A percentile compares a stretch with the other conserved stretches of the same genome.
phyloP scores from a whole-genome alignment of 2,329 filamentous ascomycete species.

The Talaromyces sp. region DNA sequence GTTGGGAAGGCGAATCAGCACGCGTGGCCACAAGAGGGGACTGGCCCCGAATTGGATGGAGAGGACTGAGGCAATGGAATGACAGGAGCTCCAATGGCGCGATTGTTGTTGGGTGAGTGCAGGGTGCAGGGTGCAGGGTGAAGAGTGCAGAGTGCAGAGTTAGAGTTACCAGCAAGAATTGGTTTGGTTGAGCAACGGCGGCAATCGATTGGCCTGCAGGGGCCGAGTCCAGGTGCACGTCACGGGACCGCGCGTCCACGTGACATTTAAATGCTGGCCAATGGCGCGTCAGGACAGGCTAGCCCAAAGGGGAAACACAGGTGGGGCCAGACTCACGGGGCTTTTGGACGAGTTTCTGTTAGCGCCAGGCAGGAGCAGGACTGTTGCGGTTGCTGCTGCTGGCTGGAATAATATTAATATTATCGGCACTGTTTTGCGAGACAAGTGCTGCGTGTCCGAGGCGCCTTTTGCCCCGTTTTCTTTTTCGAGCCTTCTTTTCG shows the following conservation, averaged over 20 bases:
- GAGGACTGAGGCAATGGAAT: not conserved
- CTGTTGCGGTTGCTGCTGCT: not conserved
- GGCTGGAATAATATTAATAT: not conserved
- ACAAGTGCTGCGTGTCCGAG: not conserved
- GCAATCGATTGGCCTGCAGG: constrained; percentile 1
- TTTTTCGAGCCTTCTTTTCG: not conserved
- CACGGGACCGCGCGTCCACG: constrained; percentile 7
- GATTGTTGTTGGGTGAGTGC: not conserved
- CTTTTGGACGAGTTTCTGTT: not conserved
- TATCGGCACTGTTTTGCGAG: not conserved
- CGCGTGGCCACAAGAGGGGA: constrained; percentile 7
- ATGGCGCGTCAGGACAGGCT: not conserved
- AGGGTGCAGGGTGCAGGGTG: not conserved
- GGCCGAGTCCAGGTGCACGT: constrained; percentile 1
- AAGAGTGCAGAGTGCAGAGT: not conserved
- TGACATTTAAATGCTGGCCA: constrained; percentile 8
- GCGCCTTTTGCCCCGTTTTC: not conserved
- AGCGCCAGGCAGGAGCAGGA: not conserved
- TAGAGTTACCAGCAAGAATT: not conserved
- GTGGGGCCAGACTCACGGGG: not conserved
- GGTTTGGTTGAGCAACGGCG: not conserved
- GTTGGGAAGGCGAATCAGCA: not conserved
- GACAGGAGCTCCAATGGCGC: not conserved
- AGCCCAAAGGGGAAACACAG: not conserved
- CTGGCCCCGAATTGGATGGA: not conserved